Percentiles rank a stretch among this genome's conserved stretches.
Evolutionary conservation across 768 basidiomycete genomes (phyloP).

Genomic region (Fistulinella prunicolor): DNA sequence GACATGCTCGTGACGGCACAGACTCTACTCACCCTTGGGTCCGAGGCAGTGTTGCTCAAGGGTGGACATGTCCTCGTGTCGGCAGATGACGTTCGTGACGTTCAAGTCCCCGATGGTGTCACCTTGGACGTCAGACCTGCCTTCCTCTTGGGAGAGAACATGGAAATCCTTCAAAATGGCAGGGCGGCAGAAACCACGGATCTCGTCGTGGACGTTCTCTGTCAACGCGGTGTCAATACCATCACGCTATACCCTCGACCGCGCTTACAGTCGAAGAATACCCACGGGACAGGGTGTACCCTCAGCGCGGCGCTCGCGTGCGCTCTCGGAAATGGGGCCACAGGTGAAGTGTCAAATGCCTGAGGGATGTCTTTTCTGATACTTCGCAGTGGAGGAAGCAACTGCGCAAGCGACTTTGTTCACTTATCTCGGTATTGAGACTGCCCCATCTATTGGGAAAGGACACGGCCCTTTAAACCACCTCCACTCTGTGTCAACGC

Average conservation of each 20-base stretch:
- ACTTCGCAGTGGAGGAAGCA: conserved; percentile 52
- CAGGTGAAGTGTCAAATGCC: conserved; percentile 31
- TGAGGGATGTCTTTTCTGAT: not conserved
- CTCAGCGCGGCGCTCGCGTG: conserved; percentile 80
- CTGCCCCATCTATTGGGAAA: conserved; percentile 62
- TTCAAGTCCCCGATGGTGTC: conserved; percentile 29
- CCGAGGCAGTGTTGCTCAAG: conserved; percentile 69
- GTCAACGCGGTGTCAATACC: conserved; percentile 30
- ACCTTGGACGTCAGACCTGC: conserved; percentile 41
- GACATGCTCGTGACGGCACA: conserved; percentile 61
- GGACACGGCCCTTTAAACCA: conserved; percentile 90
- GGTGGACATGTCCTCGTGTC: conserved; percentile 71
- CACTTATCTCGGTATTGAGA: conserved; percentile 70
- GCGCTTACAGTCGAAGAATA: conserved; percentile 62
- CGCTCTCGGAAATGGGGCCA: conserved; percentile 49
- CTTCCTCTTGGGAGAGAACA: conserved; percentile 50
- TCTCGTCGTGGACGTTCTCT: conserved; percentile 67
- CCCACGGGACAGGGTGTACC: conserved; percentile 93
- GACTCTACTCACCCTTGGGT: conserved; percentile 46
- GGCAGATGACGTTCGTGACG: conserved; percentile 40
- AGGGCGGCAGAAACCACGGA: conserved; percentile 9
- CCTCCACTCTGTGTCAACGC: conserved; percentile 53
- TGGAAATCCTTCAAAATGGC: conserved; percentile 52
- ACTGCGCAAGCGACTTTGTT: conserved; percentile 61
- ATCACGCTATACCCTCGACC: conserved; percentile 58